A percentile compares a stretch with the other conserved stretches of the same genome.
Conservation (phyloP, 1,139 yeast species). For the Schwanniomyces etchellsii region DNA sequence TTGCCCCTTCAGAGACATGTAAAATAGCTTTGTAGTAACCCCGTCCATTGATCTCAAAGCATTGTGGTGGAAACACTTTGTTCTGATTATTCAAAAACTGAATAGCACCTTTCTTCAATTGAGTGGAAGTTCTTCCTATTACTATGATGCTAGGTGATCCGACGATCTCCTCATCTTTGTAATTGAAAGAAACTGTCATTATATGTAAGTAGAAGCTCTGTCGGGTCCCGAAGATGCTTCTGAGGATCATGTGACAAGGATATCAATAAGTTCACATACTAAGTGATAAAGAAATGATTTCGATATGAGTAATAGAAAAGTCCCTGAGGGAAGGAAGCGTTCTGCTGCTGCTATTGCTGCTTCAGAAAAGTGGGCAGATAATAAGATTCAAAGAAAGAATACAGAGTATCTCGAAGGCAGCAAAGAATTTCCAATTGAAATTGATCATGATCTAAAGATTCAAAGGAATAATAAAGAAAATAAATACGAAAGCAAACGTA, state of each 20-base stretch:
- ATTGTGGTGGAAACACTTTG: conserved; percentile 60
- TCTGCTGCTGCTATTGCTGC: conserved; percentile 23
- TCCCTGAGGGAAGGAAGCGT: no score
- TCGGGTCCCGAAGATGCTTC: no score
- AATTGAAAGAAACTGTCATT: conserved; percentile 31
- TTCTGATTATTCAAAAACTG: conserved; percentile 35
- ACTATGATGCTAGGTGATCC: conserved; percentile 39
- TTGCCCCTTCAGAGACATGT: conserved; percentile 62
- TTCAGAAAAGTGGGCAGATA: conserved; percentile 18
- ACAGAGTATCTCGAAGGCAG: neutral
- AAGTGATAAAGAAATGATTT: no score
- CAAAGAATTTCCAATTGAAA: neutral
- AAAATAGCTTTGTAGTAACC: conserved; percentile 72
- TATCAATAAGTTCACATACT: no score
- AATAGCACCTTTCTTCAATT: conserved; percentile 19
- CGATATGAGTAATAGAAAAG: no score
- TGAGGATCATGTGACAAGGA: no score
- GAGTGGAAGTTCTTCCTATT: conserved; percentile 22
- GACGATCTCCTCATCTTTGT: conserved; percentile 30
- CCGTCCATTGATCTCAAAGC: conserved; percentile 57
- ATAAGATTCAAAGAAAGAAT: neutral
- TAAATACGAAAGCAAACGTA: neutral
- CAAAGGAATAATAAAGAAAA: neutral
- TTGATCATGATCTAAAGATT: neutral
- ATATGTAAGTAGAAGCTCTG: no score